Percentiles rank a stretch among this genome's conserved stretches.
Conservation (phyloP, 2,329 filamentous ascomycete species). For the Cladophialophora yegresii region DNA sequence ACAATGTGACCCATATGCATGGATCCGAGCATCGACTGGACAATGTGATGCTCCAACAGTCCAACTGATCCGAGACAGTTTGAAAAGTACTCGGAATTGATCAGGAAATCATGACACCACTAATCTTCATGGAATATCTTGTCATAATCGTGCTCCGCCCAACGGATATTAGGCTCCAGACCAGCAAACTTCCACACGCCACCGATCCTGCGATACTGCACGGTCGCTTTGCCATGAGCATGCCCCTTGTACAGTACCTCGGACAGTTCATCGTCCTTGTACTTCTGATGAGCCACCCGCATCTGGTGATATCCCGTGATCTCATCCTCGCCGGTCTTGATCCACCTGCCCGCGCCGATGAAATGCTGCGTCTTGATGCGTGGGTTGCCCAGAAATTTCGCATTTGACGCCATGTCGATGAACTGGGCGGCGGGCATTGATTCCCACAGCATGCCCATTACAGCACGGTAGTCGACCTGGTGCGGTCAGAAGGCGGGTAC, state of each 20-base stretch:
- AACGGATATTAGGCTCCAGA: slow-evolving; percentile 58
- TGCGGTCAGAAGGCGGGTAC: background rate
- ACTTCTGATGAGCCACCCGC: slow-evolving; percentile 52
- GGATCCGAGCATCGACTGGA: no score
- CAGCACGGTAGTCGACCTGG: slow-evolving; percentile 14
- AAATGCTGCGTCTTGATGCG: slow-evolving; percentile 16
- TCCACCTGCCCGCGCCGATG: slow-evolving; percentile 54
- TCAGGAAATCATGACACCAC: slow-evolving; percentile 38
- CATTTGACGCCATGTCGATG: slow-evolving; percentile 71
- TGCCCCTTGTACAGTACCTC: slow-evolving; percentile 62
- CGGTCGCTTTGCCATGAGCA: slow-evolving; percentile 53
- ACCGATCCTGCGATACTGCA: slow-evolving; percentile 60
- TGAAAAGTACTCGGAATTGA: no score
- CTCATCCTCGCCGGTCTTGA: slow-evolving; percentile 60
- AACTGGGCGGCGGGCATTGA: slow-evolving; percentile 69
- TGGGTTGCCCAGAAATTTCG: slow-evolving; percentile 68
- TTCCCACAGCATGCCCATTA: slow-evolving; percentile 54
- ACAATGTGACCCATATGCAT: no score
- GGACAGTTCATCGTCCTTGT: slow-evolving; percentile 66
- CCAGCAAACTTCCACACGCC: slow-evolving; percentile 66
- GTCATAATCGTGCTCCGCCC: slow-evolving; percentile 61
- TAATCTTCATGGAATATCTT: slow-evolving; percentile 54
- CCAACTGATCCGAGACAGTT: no score
- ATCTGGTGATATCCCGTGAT: slow-evolving; percentile 63
- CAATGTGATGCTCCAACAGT: no score